phyloP scores from a whole-genome alignment of 2,329 filamentous ascomycete species.

The Diplodia sapinea region DNA sequence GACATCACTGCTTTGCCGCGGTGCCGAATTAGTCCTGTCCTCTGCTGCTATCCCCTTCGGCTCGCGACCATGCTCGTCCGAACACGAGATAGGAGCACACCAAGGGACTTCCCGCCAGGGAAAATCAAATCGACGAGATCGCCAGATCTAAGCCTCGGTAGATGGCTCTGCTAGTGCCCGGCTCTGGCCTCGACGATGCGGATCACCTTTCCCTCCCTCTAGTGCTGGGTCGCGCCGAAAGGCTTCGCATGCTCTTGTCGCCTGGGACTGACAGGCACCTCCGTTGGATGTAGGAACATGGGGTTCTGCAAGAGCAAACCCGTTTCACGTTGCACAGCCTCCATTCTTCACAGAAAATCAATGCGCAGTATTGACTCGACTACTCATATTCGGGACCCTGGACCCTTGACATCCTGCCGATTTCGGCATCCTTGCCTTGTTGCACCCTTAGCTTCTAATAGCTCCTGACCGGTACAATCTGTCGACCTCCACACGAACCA shows the following conservation, averaged over 20 bases:
- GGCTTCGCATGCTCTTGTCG: neutral
- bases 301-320: neutral
- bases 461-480: neutral
- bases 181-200: neutral
- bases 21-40: slow-evolving; percentile 6
- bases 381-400: neutral
- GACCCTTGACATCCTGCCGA: neutral
- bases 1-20: slow-evolving; percentile 11
- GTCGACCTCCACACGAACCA: neutral
- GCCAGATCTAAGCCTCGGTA: neutral
- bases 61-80: neutral
- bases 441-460: neutral
- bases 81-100: slow-evolving; percentile 3
- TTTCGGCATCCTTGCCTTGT: neutral
- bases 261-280: neutral
- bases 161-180: neutral
- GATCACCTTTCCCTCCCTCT: slow-evolving; percentile 2
- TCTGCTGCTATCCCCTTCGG: neutral
- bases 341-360: neutral
- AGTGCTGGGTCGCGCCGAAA: neutral
- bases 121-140: slow-evolving; percentile 20
- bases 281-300: too few relatives aligned
- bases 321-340: neutral
- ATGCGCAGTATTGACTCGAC: neutral
- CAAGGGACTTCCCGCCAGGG: neutral